Conservation (phyloP, 768 basidiomycete genomes). For the Coprinellus micaceus region DNA sequence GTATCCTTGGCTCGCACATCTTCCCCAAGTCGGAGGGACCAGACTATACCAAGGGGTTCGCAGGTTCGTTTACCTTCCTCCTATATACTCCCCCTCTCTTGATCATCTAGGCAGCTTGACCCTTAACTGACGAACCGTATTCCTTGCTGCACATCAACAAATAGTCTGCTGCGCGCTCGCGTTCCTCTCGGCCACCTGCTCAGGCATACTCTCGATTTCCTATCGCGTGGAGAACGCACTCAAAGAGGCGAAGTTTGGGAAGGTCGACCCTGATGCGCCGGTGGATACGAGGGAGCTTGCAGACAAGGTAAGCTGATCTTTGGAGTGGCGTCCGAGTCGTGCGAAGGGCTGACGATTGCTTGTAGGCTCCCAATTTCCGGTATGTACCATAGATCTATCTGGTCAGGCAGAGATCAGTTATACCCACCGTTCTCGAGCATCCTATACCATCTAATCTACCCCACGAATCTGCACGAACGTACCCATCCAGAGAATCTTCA, state of each 20-base stretch:
- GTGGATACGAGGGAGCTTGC: conserved; percentile 65
- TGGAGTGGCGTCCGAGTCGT: background rate
- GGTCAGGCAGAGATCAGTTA: background rate
- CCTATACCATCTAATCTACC: no score
- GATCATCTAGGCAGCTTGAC: no score
- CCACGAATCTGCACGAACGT: no score
- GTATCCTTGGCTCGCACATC: conserved; percentile 70
- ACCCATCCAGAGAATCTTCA: no score
- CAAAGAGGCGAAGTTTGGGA: conserved; percentile 52
- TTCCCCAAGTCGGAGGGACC: conserved; percentile 65
- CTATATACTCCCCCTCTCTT: no score
- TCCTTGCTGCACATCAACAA: background rate
- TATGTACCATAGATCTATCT: conserved; percentile 32
- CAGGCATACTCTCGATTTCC: conserved; percentile 54
- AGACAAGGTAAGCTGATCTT: conserved; percentile 47
- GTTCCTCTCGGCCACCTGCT: conserved; percentile 53
- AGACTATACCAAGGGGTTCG: conserved; percentile 37
- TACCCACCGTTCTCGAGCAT: background rate
- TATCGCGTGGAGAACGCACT: conserved; percentile 60
- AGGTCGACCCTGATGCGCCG: conserved; percentile 39
- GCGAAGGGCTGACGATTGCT: background rate
- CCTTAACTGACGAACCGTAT: background rate
- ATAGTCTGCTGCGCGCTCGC: conserved; percentile 50
- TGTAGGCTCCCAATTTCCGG: conserved; percentile 58
- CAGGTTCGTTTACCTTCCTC: background rate